Evolutionary conservation across 495 filamentous ascomycete species (phyloP).

Genomic region (Aspergillus sclerotioniger): DNA sequence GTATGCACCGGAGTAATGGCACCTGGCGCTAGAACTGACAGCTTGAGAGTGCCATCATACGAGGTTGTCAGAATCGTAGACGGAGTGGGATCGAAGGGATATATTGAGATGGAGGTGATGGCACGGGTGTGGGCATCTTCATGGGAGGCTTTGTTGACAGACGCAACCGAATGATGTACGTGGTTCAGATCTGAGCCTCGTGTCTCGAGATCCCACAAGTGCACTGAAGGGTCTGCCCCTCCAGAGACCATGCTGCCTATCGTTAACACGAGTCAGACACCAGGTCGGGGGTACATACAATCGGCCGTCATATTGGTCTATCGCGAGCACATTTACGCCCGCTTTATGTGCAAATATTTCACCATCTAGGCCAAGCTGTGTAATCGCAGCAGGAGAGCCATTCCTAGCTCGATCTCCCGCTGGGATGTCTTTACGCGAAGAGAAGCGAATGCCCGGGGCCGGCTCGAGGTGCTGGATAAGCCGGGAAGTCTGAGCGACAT

Average conservation of each 20-base stretch:
- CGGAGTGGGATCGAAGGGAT: conserved; percentile 73
- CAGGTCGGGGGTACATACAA: conserved; percentile 50
- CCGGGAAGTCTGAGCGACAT: conserved; percentile 59
- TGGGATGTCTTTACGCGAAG: conserved; percentile 48
- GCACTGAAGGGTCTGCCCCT: conserved; percentile 74
- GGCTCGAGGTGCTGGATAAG: conserved; percentile 61
- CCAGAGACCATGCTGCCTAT: conserved; percentile 71
- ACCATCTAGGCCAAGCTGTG: conserved; percentile 22
- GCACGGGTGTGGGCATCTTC: conserved; percentile 66
- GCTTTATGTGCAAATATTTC: conserved; percentile 64
- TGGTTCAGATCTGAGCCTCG: conserved; percentile 38
- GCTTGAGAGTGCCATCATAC: conserved; percentile 79
- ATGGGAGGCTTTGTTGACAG: conserved; percentile 41
- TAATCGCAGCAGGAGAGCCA: conserved; percentile 5
- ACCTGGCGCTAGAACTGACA: conserved; percentile 64
- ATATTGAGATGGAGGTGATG: conserved; percentile 82
- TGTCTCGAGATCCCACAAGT: conserved; percentile 78
- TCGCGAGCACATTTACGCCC: conserved; percentile 70
- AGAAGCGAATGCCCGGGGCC: conserved; percentile 64
- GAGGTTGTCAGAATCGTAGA: conserved; percentile 77
- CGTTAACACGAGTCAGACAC: neutral
- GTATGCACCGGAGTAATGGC: conserved; percentile 52
- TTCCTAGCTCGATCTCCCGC: conserved; percentile 9
- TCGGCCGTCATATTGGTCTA: conserved; percentile 75
- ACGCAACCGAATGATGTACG: conserved; percentile 50